A percentile compares a stretch with the other conserved stretches of the same genome.
Evolutionary conservation across 2,329 filamentous ascomycete genomes (phyloP).

Genomic region (Lasiodiplodia hormozganensis): DNA sequence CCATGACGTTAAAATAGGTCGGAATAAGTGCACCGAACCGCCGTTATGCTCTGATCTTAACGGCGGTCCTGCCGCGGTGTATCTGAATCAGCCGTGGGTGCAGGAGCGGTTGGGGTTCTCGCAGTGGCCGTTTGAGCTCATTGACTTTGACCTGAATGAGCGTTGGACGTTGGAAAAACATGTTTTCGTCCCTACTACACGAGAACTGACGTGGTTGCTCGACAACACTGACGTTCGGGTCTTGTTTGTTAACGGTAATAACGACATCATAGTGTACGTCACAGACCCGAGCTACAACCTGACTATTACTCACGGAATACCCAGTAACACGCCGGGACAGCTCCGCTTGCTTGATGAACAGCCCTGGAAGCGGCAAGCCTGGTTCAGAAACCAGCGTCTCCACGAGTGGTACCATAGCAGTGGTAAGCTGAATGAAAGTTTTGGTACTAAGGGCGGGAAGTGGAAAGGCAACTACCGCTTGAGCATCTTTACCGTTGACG

Average conservation of each 20-base stretch:
- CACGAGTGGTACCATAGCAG: neutral
- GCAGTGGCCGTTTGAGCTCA: neutral
- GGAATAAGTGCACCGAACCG: neutral
- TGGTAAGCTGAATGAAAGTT: neutral
- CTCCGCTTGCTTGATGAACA: neutral
- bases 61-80: neutral
- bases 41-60: neutral
- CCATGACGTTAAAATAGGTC: neutral
- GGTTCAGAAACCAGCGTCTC: neutral
- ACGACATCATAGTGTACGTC: slow-evolving; percentile 1
- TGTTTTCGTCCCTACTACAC: neutral
- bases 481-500: slow-evolving; percentile 1
- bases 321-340: neutral
- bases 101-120: neutral
- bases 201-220: neutral
- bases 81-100: slow-evolving; percentile 3
- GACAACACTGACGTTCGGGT: neutral
- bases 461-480: neutral
- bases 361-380: neutral
- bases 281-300: neutral
- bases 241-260: slow-evolving; percentile 1
- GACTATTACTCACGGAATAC: neutral
- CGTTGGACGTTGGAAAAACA: neutral
- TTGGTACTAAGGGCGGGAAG: neutral
- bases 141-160: neutral